Evolutionary conservation across 1,139 yeast genomes (phyloP).

Genomic region (Casaregolazyma suthepensis): DNA sequence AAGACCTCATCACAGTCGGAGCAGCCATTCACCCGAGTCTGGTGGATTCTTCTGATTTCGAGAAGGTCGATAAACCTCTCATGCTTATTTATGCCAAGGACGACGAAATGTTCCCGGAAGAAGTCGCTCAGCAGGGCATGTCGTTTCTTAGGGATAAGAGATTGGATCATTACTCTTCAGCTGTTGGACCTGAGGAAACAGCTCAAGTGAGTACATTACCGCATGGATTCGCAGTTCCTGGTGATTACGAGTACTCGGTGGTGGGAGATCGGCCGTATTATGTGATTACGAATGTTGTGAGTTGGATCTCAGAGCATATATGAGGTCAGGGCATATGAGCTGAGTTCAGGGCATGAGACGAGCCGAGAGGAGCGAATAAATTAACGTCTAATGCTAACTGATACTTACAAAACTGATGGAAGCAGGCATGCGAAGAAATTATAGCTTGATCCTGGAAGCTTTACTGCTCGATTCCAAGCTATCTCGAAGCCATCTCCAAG

Average conservation of each 20-base stretch:
- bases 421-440: too few relatives aligned
- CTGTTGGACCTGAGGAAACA: constrained; percentile 9
- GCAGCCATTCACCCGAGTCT: constrained; percentile 35
- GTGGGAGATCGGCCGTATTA: constrained; percentile 32
- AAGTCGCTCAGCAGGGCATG: constrained; percentile 20
- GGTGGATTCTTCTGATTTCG: constrained; percentile 29
- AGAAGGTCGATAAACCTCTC: constrained; percentile 28
- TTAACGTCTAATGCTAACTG: background rate
- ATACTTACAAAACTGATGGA: too few relatives aligned
- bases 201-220: constrained; percentile 26
- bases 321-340: constrained; percentile 8
- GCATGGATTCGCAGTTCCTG: constrained; percentile 39
- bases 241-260: constrained; percentile 31
- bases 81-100: constrained; percentile 31
- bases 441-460: too few relatives aligned
- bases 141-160: constrained; percentile 19
- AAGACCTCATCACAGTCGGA: constrained; percentile 30
- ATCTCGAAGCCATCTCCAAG: too few relatives aligned
- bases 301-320: constrained; percentile 24
- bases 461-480: too few relatives aligned
- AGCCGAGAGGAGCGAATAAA: background rate
- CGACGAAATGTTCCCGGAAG: constrained; percentile 28
- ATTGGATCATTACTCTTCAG: constrained; percentile 22
- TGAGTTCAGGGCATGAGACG: too few relatives aligned
- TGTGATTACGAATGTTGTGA: constrained; percentile 22